Conservation (phyloP, 345 rosid species). For the Citrus australasica region DNA sequence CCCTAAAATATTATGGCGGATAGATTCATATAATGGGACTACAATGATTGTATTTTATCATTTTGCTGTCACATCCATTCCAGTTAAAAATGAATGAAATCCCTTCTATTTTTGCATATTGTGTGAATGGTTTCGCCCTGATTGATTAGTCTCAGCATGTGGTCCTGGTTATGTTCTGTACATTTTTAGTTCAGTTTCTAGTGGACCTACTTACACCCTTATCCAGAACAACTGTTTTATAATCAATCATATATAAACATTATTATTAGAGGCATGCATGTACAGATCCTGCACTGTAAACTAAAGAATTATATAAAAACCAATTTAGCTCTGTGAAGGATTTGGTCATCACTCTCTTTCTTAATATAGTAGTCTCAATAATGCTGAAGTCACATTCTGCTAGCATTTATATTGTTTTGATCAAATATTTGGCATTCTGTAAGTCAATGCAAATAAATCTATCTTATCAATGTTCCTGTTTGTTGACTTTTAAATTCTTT, state of each 20-base stretch:
- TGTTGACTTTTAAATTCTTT: background rate
- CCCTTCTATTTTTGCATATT: background rate
- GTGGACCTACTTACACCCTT: slow-evolving; percentile 10
- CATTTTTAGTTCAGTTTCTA: background rate
- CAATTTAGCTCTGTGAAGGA: background rate
- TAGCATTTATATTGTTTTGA: background rate
- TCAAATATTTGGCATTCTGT: background rate
- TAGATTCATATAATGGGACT: too few species aligned
- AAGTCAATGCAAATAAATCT: background rate
- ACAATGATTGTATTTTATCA: too few species aligned
- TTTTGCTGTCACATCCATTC: too few species aligned
- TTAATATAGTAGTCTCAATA: slow-evolving; percentile 7
- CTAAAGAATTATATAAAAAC: background rate
- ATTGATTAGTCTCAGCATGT: background rate
- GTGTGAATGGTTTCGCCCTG: background rate
- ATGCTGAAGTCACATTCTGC: slow-evolving; percentile 15
- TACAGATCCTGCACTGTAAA: background rate
- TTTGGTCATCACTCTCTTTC: slow-evolving; percentile 4
- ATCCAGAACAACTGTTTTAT: background rate
- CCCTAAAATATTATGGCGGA: too few species aligned
- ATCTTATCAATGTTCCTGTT: slow-evolving; percentile 1
- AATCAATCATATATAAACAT: background rate
- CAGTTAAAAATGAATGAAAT: too few species aligned
- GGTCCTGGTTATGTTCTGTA: background rate
- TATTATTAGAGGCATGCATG: slow-evolving; percentile 11